phyloP scores from a whole-genome alignment of 1,139 yeast species.

The Geotrichum macrosporum region DNA sequence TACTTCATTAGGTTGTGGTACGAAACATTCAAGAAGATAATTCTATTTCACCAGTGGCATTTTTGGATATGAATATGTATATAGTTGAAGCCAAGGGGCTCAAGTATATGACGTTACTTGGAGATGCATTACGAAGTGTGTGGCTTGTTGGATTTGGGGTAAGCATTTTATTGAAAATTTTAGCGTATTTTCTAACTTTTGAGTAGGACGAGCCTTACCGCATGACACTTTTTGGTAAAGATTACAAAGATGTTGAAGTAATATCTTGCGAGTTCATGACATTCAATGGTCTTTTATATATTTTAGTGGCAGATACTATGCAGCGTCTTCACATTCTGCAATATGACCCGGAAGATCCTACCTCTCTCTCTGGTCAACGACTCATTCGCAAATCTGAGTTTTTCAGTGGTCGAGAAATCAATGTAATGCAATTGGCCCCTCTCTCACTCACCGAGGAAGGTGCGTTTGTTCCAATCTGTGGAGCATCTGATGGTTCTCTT shows the following conservation, averaged over 20 bases:
- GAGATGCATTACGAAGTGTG: slow-evolving; percentile 76
- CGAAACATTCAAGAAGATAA: slow-evolving; percentile 82
- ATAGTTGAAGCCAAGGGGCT: slow-evolving; percentile 76
- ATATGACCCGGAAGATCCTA: slow-evolving; percentile 89
- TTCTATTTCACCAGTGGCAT: slow-evolving; percentile 85
- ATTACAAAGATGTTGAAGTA: slow-evolving; percentile 59
- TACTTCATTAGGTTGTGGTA: slow-evolving; percentile 42
- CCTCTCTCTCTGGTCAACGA: slow-evolving; percentile 74
- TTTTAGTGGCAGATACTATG: slow-evolving; percentile 67
- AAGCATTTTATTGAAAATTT: slow-evolving; percentile 31
- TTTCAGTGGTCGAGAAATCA: slow-evolving; percentile 59
- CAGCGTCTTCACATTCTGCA: slow-evolving; percentile 70
- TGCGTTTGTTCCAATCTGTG: slow-evolving; percentile 48
- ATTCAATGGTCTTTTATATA: slow-evolving; percentile 61
- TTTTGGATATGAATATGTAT: slow-evolving; percentile 76
- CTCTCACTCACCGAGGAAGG: slow-evolving; percentile 26
- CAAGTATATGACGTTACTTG: slow-evolving; percentile 71
- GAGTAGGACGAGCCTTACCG: slow-evolving; percentile 72
- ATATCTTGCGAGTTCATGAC: slow-evolving; percentile 64
- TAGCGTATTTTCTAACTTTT: neutral
- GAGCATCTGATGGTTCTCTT: slow-evolving; percentile 74
- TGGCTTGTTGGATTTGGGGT: slow-evolving; percentile 81
- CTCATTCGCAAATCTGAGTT: slow-evolving; percentile 68
- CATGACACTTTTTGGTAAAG: slow-evolving; percentile 75
- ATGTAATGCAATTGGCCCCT: slow-evolving; percentile 56